Base-by-base conservation (phyloP, 139 green algal genomes). In the Cymbomonas tetramitiformis region DNA sequence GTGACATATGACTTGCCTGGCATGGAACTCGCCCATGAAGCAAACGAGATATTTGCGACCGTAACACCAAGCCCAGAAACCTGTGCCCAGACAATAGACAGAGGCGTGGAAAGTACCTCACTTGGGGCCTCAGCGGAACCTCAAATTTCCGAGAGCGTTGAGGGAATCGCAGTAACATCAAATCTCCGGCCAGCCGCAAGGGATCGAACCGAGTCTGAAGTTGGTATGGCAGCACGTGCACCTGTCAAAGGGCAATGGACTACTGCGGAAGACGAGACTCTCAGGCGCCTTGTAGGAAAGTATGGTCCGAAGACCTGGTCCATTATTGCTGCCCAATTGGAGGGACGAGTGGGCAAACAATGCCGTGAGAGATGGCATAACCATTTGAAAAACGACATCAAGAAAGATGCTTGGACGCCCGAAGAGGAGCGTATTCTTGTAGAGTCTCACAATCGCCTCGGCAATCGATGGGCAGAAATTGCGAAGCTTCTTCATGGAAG, bases 391-490 rank as follows among this genome's bases (percentile, higher is more conserved):
- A 79, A 79, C 0, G 53, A 64, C 33, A 80, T 89, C 57, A 76
- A 73, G 55, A 75, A 65, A 24, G 71, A 74, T 18, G 61, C 68
- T 1, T 84, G 79, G 62, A 71, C 56, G 1, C 32, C 56, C 12
- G 70, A 78, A 52, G 52, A 60, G 34, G 52, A 60, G 19, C 36
- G 18, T 3, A 41, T 40, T 25, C 26, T 60, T 12, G 49, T 60
- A 8, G 1, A 38, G 4, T 26, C 36, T 10, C 52, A 60, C 52
- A 10, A 15, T 10, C 10, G 49, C 38, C 49, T 28, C 7, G 84
- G 84, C 29, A 94, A 94, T 61, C 73, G 71, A 30, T 95, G 85
- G 85, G 74, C 82, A 18, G 72, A 75, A 12, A 85, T 93, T 38
- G 82, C 82, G 0, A 74, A 81, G 61, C 67, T 68, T 46, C 69